Conservation (phyloP, 1,284 basidiomycete species). For the Tranzscheliella williamsii region DNA sequence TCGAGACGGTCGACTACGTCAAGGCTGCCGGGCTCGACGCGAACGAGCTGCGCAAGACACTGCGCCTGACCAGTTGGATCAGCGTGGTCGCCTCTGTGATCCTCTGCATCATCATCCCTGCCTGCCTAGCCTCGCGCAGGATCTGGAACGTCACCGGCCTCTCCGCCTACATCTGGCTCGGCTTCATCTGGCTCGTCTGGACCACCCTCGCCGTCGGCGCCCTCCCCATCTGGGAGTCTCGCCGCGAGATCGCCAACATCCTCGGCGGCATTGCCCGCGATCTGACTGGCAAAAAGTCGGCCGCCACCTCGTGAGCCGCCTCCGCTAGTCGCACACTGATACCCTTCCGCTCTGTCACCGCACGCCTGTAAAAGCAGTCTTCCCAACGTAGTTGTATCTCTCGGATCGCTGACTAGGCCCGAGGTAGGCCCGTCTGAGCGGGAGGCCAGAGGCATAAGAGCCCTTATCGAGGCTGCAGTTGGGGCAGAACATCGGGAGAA, state of each 20-base stretch:
- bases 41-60: conserved; percentile 23
- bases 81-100: conserved; percentile 34
- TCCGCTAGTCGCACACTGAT: too few relatives aligned
- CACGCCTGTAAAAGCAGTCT: too few relatives aligned
- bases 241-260: conserved; percentile 70
- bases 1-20: conserved; percentile 29
- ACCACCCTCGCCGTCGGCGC: conserved; percentile 71
- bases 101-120: conserved; percentile 51
- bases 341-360: too few relatives aligned
- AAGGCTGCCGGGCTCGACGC: conserved; percentile 46
- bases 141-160: conserved; percentile 49
- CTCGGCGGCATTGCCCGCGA: conserved; percentile 66
- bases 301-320: too few relatives aligned
- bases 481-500: too few relatives aligned
- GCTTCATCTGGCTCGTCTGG: conserved; percentile 80
- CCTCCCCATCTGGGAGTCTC: conserved; percentile 83
- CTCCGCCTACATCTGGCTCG: conserved; percentile 61
- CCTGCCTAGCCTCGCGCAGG: conserved; percentile 34
- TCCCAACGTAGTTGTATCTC: too few relatives aligned
- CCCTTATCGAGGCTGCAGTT: too few relatives aligned
- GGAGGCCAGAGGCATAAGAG: too few relatives aligned
- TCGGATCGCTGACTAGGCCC: too few relatives aligned
- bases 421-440: too few relatives aligned
- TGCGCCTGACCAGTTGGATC: conserved; percentile 31
- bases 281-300: conserved; percentile 28